phyloP scores from a whole-genome alignment of 129 eudicot genomes.

The Pulicaria dysenterica region DNA sequence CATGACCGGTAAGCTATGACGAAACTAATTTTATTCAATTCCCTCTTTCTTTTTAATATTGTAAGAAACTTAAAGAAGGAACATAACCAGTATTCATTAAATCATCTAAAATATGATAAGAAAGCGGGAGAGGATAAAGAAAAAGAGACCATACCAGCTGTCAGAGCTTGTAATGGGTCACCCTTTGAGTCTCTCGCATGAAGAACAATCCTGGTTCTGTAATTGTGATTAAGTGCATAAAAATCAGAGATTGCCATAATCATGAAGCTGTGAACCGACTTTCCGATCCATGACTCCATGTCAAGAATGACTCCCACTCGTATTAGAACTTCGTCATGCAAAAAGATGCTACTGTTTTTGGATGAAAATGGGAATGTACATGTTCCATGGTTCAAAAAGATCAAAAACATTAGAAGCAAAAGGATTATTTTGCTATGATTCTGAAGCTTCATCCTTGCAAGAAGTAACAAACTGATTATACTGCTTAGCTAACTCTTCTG shows the following conservation, averaged over 20 bases:
- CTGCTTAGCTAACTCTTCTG: not conserved
- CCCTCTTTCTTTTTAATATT: too few relatives aligned
- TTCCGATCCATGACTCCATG: constrained; percentile 12
- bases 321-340: not conserved
- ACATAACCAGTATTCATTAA: not conserved
- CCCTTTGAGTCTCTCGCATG: constrained; percentile 22
- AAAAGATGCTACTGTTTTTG: not conserved
- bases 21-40: not conserved
- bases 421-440: not conserved
- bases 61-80: not conserved
- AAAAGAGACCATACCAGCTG: constrained; percentile 11
- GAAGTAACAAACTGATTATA: not conserved
- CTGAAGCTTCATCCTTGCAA: constrained; percentile 2
- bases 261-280: constrained; percentile 8
- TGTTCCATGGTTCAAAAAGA: not conserved
- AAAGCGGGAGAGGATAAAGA: not conserved
- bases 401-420: constrained; percentile 1
- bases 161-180: constrained; percentile 16
- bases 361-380: not conserved
- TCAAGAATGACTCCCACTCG: constrained; percentile 25
- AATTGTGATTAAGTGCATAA: not conserved
- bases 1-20: not conserved
- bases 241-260: constrained; percentile 16
- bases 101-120: not conserved
- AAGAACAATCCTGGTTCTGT: constrained; percentile 15